phyloP scores from a whole-genome alignment of 768 basidiomycete species.

The Coprinopsis sp. region DNA sequence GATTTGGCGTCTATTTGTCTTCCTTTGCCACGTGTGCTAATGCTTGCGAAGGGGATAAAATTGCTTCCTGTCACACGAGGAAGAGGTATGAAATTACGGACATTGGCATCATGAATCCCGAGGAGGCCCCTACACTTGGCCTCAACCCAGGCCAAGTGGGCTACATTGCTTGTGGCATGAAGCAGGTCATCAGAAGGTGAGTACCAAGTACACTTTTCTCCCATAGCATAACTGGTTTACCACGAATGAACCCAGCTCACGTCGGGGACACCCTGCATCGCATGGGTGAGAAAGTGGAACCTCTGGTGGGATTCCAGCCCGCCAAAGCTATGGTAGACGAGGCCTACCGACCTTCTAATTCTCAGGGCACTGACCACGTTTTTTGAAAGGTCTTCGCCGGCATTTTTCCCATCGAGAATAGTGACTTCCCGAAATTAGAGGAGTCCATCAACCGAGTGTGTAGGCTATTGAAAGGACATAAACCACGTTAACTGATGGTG shows the following conservation, averaged over 20 bases:
- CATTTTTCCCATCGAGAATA: constrained; percentile 87
- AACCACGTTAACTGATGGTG: constrained; percentile 7
- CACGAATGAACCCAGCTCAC: constrained; percentile 57
- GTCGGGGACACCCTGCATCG: constrained; percentile 92
- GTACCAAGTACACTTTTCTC: constrained; percentile 5
- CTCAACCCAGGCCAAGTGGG: constrained; percentile 81
- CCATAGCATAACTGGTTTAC: neutral
- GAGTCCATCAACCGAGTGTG: constrained; percentile 89
- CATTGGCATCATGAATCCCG: constrained; percentile 85
- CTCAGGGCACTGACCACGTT: constrained; percentile 9
- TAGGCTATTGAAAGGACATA: constrained; percentile 10
- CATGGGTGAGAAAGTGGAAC: constrained; percentile 66
- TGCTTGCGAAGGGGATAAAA: constrained; percentile 70
- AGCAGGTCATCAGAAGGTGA: constrained; percentile 89
- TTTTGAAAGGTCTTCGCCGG: constrained; percentile 81
- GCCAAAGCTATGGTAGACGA: constrained; percentile 96
- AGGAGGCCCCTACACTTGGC: constrained; percentile 68
- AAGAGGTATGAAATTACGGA: constrained; percentile 89
- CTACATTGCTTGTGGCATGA: constrained; percentile 95
- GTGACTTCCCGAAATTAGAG: constrained; percentile 89
- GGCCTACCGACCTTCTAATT: neutral
- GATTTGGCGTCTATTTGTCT: constrained; percentile 5
- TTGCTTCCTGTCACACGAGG: constrained; percentile 76
- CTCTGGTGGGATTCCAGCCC: constrained; percentile 88
- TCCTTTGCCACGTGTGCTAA: neutral